Base-by-base conservation (phyloP, 2,329 filamentous ascomycete species). In the Juglanconis sp. region DNA sequence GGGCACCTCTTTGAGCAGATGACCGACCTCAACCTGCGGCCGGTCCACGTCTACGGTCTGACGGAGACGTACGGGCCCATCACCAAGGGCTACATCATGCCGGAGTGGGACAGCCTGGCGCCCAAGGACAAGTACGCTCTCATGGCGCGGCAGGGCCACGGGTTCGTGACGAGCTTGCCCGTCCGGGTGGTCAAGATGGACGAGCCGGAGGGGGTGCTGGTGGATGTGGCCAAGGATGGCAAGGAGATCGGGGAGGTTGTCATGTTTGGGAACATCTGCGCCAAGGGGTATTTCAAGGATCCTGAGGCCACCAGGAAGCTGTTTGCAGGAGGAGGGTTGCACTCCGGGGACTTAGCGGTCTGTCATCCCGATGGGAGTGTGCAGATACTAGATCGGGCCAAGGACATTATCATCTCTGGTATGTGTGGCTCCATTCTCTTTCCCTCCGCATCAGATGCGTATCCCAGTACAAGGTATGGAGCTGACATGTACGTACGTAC, bases 351-450 rank as follows among this genome's bases (percentile, higher is more conserved):
- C 73, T 75, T 99, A 53, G 95, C 95, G 1, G 93, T 98, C 0
- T 93, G 91, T 90, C 91, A 97, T 76, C 83, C 89, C 0, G 95
- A 98, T 71, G 93, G 94, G 1, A 89, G 91, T 60, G 88, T 92
- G 49, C 92, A 98, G 78, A 96, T 99, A 65, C 79, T 96, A 61
- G 95, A 99, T 75, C 84, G 95, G 24, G 91, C 92, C 13, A 99
- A 99, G 79, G 95, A 99, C 71, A 97, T 99, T 56, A 99, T 99
- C 69, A 99, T 99, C 64, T 96, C 91, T 56, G 91, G 90, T 91
- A 79, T 67, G 81, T 73, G 53, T 50, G 5, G 35, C 38, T 48
- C 15, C 15, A 11, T 8, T 57, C 15, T 57, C 56, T 56, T 4
- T 35, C 44, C 24, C 46, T 24, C 6, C 31, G 57, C 32, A 64